phyloP scores from a whole-genome alignment of 371 early-diverging fungal genomes.

The Syncephalis fuscata region DNA sequence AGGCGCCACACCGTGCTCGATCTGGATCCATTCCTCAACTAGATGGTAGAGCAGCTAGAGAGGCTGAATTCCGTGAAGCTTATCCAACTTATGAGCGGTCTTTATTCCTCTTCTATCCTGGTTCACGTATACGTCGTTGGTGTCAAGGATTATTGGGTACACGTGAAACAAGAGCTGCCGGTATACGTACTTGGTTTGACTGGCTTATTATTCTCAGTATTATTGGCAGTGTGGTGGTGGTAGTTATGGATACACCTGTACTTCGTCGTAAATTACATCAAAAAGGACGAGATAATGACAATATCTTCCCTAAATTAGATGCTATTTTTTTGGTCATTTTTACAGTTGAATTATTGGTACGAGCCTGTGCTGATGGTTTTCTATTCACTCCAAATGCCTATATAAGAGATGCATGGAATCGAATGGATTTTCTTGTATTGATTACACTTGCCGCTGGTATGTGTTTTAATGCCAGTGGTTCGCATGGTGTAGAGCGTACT shows the following conservation, averaged over 20 bases:
- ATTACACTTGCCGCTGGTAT: slow-evolving; percentile 32
- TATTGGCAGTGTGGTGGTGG: slow-evolving; percentile 18
- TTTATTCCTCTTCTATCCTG: slow-evolving; percentile 28
- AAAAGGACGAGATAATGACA: slow-evolving; percentile 5
- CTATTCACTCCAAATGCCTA: slow-evolving; percentile 48
- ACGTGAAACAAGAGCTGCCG: slow-evolving; percentile 8
- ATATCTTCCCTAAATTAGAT: slow-evolving; percentile 17
- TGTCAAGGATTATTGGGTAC: slow-evolving; percentile 39
- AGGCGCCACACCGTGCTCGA: too few species aligned
- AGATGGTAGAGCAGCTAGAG: slow-evolving; percentile 19
- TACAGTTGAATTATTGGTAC: slow-evolving; percentile 36
- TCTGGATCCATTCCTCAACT: too few species aligned
- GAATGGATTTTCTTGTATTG: slow-evolving; percentile 45
- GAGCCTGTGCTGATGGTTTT: slow-evolving; percentile 46
- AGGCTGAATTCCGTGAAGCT: slow-evolving; percentile 32
- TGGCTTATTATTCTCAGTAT: slow-evolving; percentile 17
- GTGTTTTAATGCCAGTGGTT: slow-evolving; percentile 20
- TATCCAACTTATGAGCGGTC: slow-evolving; percentile 48
- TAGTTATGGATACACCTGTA: slow-evolving; percentile 33
- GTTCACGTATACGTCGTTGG: slow-evolving; percentile 28
- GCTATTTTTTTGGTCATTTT: slow-evolving; percentile 33
- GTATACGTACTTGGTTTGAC: slow-evolving; percentile 17
- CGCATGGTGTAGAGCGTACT: slow-evolving; percentile 30
- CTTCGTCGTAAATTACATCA: slow-evolving; percentile 25
- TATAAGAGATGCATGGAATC: slow-evolving; percentile 39